Conservation (phyloP, 1,284 basidiomycete species). For the Hymenochaete sp. region DNA sequence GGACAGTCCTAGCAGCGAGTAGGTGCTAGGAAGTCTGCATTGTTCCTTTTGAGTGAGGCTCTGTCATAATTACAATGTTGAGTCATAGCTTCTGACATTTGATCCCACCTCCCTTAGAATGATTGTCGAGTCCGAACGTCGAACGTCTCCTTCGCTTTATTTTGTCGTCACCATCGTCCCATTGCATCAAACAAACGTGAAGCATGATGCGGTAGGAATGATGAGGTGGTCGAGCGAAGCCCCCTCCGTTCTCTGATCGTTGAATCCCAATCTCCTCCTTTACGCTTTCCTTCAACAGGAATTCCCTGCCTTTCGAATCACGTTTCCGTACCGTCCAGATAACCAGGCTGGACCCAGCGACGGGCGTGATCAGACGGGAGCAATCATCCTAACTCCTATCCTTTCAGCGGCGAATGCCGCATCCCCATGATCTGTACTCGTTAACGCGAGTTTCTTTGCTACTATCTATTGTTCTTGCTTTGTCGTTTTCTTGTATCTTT, state of each 20-base stretch:
- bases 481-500: too few relatives aligned
- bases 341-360: constrained; percentile 44
- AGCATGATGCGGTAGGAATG: too few relatives aligned
- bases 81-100: constrained; percentile 10
- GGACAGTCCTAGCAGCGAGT: constrained; percentile 49
- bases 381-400: too few relatives aligned
- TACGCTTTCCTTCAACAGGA: constrained; percentile 31
- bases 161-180: background rate
- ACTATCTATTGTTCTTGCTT: too few relatives aligned
- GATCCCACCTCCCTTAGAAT: constrained; percentile 18
- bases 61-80: background rate
- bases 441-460: too few relatives aligned
- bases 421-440: too few relatives aligned
- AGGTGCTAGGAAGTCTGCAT: constrained; percentile 38
- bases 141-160: background rate
- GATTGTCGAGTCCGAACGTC: background rate
- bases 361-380: constrained; percentile 45
- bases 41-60: constrained; percentile 14
- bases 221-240: constrained; percentile 19
- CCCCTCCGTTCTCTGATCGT: constrained; percentile 14
- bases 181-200: background rate
- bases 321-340: constrained; percentile 54
- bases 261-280: constrained; percentile 20
- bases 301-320: constrained; percentile 45
- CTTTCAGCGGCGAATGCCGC: too few relatives aligned